Percentiles rank a stretch among this genome's conserved stretches.
Conservation (phyloP, 495 filamentous ascomycete genomes). For the Daldinia vernicosa region DNA sequence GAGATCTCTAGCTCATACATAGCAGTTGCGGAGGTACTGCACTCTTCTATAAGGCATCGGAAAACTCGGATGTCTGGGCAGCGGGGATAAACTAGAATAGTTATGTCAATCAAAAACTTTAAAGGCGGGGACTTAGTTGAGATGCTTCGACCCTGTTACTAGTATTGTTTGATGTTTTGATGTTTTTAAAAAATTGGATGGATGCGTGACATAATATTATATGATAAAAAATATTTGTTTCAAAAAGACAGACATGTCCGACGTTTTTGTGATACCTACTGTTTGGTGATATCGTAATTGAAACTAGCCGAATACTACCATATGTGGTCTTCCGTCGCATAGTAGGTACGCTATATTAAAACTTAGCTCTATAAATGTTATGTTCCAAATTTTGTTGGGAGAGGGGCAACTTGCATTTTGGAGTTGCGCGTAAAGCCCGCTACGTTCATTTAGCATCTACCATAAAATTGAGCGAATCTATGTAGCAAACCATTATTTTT, state of each 20-base stretch:
- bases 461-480: not conserved
- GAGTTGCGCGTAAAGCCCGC: not conserved
- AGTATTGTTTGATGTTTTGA: not conserved
- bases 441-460: not conserved
- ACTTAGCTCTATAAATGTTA: not conserved
- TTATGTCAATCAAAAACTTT: not conserved
- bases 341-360: not conserved
- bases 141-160: not conserved
- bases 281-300: not conserved
- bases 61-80: not conserved
- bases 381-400: conserved; percentile 31
- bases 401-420: conserved; percentile 22
- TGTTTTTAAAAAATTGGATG: not conserved
- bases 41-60: not conserved
- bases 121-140: not conserved
- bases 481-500: too few species aligned
- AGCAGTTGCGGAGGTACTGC: not conserved
- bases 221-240: not conserved
- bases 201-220: not conserved
- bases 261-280: too few species aligned
- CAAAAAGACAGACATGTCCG: not conserved
- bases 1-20: not conserved
- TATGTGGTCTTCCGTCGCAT: not conserved
- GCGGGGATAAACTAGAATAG: not conserved
- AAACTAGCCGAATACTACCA: not conserved